Evolutionary conservation across 805 yeast species (phyloP).

Genomic region (Candida mattraensis): DNA sequence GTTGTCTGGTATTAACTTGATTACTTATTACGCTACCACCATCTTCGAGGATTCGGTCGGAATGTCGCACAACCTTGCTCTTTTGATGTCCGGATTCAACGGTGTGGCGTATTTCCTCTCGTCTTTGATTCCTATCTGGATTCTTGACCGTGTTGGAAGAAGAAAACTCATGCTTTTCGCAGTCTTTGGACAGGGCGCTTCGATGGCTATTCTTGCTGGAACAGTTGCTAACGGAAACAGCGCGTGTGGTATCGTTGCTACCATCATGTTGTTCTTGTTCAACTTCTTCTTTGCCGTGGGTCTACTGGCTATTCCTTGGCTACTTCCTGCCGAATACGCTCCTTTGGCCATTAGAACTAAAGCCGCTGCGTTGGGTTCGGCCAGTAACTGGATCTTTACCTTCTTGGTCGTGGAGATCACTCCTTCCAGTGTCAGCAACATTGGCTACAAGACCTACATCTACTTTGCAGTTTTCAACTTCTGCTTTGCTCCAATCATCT

Average conservation of each 20-base stretch:
- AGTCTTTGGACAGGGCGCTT: slow-evolving; percentile 59
- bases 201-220: slow-evolving; percentile 57
- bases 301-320: slow-evolving; percentile 60
- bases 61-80: slow-evolving; percentile 45
- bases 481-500: slow-evolving; percentile 54
- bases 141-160: slow-evolving; percentile 63
- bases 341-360: slow-evolving; percentile 70
- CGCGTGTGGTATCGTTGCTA: slow-evolving; percentile 46
- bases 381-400: slow-evolving; percentile 76
- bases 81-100: slow-evolving; percentile 31
- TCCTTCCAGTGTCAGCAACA: slow-evolving; percentile 49
- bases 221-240: slow-evolving; percentile 43
- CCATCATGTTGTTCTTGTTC: slow-evolving; percentile 56
- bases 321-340: slow-evolving; percentile 51
- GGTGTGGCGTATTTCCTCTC: slow-evolving; percentile 48
- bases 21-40: slow-evolving; percentile 68
- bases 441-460: slow-evolving; percentile 49
- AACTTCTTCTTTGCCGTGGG: slow-evolving; percentile 72
- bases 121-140: slow-evolving; percentile 52
- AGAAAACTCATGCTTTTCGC: slow-evolving; percentile 61
- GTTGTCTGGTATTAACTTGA: slow-evolving; percentile 69
- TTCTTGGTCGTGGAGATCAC: slow-evolving; percentile 70
- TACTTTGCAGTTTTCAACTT: slow-evolving; percentile 55
- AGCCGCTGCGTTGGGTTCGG: slow-evolving; percentile 64
- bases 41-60: slow-evolving; percentile 52